Percentiles rank a stretch among this genome's conserved stretches.
Evolutionary conservation across 768 basidiomycete species (phyloP).

Genomic region (Clitopilus passeckerianus): DNA sequence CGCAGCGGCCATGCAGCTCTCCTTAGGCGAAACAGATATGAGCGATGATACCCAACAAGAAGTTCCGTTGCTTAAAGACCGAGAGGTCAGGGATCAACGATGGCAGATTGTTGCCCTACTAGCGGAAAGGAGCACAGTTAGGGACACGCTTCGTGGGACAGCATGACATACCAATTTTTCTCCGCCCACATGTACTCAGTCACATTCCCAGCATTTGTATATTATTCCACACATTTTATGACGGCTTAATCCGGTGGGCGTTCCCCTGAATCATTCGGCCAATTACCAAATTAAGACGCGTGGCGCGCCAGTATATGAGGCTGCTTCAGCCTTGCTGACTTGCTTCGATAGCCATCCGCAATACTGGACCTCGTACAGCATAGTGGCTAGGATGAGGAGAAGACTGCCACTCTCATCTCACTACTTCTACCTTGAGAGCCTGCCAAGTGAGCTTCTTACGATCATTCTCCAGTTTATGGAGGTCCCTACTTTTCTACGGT

Average conservation of each 20-base stretch:
- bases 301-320: neutral
- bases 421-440: neutral
- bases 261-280: neutral
- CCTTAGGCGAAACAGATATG: constrained; percentile 47
- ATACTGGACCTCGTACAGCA: neutral
- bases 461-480: neutral
- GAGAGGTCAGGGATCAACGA: constrained; percentile 61
- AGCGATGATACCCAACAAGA: constrained; percentile 51
- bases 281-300: neutral
- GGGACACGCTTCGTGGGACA: constrained; percentile 37
- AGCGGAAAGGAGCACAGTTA: constrained; percentile 67
- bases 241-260: neutral
- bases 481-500: neutral
- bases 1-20: constrained; percentile 70
- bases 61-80: constrained; percentile 48
- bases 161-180: neutral
- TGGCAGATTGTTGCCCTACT: constrained; percentile 79
- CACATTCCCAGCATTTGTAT: neutral
- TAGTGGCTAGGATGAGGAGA: neutral
- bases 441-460: constrained; percentile 2
- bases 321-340: neutral
- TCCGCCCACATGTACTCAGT: neutral
- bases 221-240: neutral
- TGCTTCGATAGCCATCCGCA: neutral
- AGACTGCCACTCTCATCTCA: neutral